Conservation (phyloP, 1,139 yeast species). For the Zygosaccharomyces pseudobailii region DNA sequence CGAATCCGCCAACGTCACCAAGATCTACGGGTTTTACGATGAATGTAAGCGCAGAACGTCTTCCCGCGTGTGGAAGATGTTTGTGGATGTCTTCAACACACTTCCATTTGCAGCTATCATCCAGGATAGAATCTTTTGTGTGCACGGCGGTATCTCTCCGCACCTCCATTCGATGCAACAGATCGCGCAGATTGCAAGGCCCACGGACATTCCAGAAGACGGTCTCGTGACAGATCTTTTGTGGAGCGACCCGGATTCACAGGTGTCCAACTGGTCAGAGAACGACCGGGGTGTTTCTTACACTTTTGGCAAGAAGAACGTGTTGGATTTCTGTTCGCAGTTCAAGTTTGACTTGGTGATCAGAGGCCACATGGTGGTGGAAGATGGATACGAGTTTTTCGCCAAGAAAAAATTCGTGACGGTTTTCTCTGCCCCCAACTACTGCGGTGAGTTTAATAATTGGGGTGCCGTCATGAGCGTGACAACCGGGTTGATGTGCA, state of each 20-base stretch:
- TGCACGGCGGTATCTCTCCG: slow-evolving; percentile 88
- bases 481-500: slow-evolving; percentile 67
- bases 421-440: slow-evolving; percentile 82
- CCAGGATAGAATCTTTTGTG: slow-evolving; percentile 79
- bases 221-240: slow-evolving; percentile 77
- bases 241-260: slow-evolving; percentile 84
- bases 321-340: slow-evolving; percentile 60
- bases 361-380: slow-evolving; percentile 91
- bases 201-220: slow-evolving; percentile 82
- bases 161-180: slow-evolving; percentile 60
- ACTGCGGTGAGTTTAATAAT: slow-evolving; percentile 86
- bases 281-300: slow-evolving; percentile 87
- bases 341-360: slow-evolving; percentile 77
- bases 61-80: slow-evolving; percentile 66
- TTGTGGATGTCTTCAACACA: slow-evolving; percentile 79
- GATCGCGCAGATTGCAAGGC: slow-evolving; percentile 66
- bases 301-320: slow-evolving; percentile 71
- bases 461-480: slow-evolving; percentile 92
- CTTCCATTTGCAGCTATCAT: slow-evolving; percentile 84
- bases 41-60: slow-evolving; percentile 76
- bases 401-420: slow-evolving; percentile 74
- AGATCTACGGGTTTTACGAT: slow-evolving; percentile 82
- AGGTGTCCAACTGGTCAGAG: slow-evolving; percentile 65
- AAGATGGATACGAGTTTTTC: slow-evolving; percentile 87
- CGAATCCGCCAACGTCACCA: slow-evolving; percentile 78